These are phyloP conservation scores for Fraxinus greggii DNA, from an alignment of 305 asterid species.

Conservation along the genomic window DNA sequence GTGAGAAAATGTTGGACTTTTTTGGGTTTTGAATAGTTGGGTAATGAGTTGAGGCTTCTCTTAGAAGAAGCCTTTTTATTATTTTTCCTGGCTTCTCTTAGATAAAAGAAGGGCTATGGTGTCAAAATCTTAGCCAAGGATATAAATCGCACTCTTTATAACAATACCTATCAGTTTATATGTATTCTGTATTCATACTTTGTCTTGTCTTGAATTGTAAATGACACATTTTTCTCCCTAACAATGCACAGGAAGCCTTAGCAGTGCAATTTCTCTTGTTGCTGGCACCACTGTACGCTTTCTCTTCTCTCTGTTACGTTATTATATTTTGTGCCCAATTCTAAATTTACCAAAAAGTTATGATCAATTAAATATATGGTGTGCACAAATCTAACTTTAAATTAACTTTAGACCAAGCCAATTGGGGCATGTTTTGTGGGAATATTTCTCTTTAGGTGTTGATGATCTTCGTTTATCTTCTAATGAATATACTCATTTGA, in stretches of 20 bases:
- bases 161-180: conserved; percentile 5
- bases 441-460: background rate
- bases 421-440: background rate
- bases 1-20: background rate
- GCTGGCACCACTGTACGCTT: conserved; percentile 92
- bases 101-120: background rate
- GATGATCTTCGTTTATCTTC: background rate
- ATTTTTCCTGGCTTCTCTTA: background rate
- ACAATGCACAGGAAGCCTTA: conserved; percentile 72
- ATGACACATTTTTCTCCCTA: conserved; percentile 19
- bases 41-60: background rate
- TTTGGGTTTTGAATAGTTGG: background rate
- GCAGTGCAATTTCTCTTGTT: conserved; percentile 76
- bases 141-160: background rate
- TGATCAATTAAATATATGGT: background rate
- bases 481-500: background rate
- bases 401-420: conserved; percentile 3
- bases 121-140: conserved; percentile 3
- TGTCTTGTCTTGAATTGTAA: conserved; percentile 12
- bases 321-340: background rate
- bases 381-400: background rate
- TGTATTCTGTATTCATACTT: conserved; percentile 16
- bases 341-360: background rate
- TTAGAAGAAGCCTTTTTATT: background rate
- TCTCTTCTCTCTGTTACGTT: conserved; percentile 23